Evolutionary conservation across 306 rosid genomes (phyloP).

Genomic region (Cicer yamashitae): DNA sequence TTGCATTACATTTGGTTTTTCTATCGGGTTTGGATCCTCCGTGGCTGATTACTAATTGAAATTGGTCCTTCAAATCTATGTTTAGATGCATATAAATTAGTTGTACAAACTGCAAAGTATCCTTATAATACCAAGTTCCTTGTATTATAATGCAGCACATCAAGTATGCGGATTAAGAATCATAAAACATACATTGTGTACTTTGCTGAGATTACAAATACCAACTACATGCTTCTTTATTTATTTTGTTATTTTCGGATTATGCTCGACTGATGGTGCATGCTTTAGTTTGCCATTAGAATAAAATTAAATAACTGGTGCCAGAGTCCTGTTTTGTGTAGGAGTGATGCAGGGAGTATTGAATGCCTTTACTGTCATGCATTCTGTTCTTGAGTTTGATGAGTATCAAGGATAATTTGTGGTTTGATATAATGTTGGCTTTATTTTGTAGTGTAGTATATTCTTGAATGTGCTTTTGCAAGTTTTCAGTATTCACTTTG

Average conservation of each 20-base stretch:
- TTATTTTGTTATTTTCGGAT: conserved; percentile 12
- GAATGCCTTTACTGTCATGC: neutral
- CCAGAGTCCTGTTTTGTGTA: neutral
- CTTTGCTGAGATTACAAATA: conserved; percentile 5
- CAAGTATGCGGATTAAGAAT: conserved; percentile 23
- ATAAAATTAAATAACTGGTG: neutral
- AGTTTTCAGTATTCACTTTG: neutral
- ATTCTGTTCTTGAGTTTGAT: neutral
- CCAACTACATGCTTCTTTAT: conserved; percentile 6
- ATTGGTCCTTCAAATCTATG: conserved; percentile 26
- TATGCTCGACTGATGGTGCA: neutral
- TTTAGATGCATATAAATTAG: conserved; percentile 28
- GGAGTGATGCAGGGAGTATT: neutral
- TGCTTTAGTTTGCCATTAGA: neutral
- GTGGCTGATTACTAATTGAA: conserved; percentile 67
- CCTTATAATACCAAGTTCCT: conserved; percentile 18
- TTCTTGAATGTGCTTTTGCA: neutral
- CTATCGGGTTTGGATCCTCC: conserved; percentile 66
- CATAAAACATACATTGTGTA: neutral
- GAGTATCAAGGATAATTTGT: neutral
- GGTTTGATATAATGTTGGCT: neutral
- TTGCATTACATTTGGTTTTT: conserved; percentile 72
- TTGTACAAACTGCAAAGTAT: conserved; percentile 36
- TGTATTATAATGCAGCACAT: conserved; percentile 18
- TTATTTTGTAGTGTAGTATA: neutral